Evolutionary conservation across 2,329 filamentous ascomycete genomes (phyloP).

Genomic region (Coniosporium tulheliwenetii): DNA sequence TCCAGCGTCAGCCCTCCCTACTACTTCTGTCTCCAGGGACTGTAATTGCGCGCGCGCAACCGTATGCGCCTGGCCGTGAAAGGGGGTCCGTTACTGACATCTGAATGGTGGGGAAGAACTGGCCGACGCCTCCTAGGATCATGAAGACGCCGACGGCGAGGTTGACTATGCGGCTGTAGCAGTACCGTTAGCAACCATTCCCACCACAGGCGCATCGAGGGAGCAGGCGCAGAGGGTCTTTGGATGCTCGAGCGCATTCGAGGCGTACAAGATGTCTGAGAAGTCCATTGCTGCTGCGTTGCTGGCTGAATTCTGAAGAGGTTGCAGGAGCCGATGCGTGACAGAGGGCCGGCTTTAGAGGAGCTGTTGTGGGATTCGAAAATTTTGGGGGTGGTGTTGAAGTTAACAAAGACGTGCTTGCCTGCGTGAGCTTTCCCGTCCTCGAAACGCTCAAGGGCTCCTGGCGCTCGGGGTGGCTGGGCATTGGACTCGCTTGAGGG

Average conservation of each 20-base stretch:
- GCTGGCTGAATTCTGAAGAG: too few relatives aligned
- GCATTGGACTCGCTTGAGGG: too few relatives aligned
- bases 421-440: too few relatives aligned
- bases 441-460: too few relatives aligned
- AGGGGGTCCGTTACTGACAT: slow-evolving; percentile 34
- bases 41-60: slow-evolving; percentile 1
- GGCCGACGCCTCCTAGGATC: slow-evolving; percentile 65
- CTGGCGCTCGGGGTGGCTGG: too few relatives aligned
- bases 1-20: slow-evolving; percentile 8
- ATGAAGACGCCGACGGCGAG: slow-evolving; percentile 75
- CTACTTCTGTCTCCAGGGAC: background rate
- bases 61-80: slow-evolving; percentile 1
- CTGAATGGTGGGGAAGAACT: slow-evolving; percentile 43
- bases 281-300: slow-evolving; percentile 54
- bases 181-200: slow-evolving; percentile 12
- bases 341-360: too few relatives aligned
- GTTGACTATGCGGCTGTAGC: slow-evolving; percentile 77
- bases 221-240: slow-evolving; percentile 3
- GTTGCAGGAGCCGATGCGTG: too few relatives aligned
- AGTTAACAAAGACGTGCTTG: too few relatives aligned
- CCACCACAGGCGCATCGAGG: background rate
- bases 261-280: slow-evolving; percentile 75
- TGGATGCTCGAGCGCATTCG: slow-evolving; percentile 1
- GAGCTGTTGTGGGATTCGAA: too few relatives aligned
- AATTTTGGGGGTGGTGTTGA: too few relatives aligned